phyloP scores from a whole-genome alignment of 1,139 yeast genomes.

The Ogataea hybrid region DNA sequence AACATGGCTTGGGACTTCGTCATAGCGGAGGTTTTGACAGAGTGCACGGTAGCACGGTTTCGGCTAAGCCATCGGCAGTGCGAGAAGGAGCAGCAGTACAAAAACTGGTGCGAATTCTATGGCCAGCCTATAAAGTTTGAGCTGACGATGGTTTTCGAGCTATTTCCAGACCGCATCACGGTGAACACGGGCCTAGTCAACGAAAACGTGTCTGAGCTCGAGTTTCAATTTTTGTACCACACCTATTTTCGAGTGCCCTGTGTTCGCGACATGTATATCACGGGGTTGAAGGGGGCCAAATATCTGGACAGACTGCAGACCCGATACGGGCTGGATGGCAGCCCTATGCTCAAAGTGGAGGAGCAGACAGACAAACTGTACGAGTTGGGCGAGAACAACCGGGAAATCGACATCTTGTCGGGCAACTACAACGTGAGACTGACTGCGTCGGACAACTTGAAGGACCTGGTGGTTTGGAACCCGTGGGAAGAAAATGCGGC shows the following conservation, averaged over 20 bases:
- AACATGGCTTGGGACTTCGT: conserved; percentile 76
- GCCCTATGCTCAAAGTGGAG: conserved; percentile 64
- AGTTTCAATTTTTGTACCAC: conserved; percentile 89
- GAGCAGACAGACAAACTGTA: conserved; percentile 67
- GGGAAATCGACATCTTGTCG: conserved; percentile 25
- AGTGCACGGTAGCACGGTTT: conserved; percentile 15
- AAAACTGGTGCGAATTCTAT: conserved; percentile 16
- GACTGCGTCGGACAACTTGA: conserved; percentile 58
- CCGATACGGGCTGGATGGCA: conserved; percentile 56
- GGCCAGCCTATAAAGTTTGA: conserved; percentile 44
- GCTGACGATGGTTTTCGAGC: conserved; percentile 59
- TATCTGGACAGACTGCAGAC: conserved; percentile 69
- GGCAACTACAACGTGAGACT: conserved; percentile 63
- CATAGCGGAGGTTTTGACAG: conserved; percentile 16
- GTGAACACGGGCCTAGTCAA: conserved; percentile 72
- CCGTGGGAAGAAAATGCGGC: conserved; percentile 81
- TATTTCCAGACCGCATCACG: conserved; percentile 49
- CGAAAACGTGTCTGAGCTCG: conserved; percentile 56
- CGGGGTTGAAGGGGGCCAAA: conserved; percentile 62
- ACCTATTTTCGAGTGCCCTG: conserved; percentile 75
- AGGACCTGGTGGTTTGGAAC: conserved; percentile 92
- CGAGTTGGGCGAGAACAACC: conserved; percentile 1
- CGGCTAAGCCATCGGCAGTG: conserved; percentile 7
- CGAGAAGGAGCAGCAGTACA: conserved; percentile 4
- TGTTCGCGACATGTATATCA: conserved; percentile 66